Evolutionary conservation across 2,329 filamentous ascomycete genomes (phyloP).

Genomic region (Aspergillus puulaauensis): DNA sequence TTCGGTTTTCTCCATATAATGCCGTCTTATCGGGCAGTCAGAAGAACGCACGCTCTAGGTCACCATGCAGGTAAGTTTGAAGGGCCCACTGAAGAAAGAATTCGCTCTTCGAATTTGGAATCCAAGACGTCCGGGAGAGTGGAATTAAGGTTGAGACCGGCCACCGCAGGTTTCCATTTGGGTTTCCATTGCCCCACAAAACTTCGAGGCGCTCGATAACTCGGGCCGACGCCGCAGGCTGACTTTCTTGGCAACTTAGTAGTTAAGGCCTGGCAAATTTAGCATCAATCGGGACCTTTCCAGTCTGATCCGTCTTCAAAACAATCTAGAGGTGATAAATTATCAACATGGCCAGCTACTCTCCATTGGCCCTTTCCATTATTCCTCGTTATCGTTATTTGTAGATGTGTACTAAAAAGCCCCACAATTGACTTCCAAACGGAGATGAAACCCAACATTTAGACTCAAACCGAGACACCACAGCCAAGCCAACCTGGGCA

Average conservation of each 20-base stretch:
- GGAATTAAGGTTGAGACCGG: too few relatives aligned
- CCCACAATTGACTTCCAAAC: constrained; percentile 20
- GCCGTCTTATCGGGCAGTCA: not conserved
- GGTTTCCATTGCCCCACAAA: not conserved
- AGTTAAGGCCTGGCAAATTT: too few relatives aligned
- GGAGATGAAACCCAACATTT: constrained; percentile 25
- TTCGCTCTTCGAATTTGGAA: too few relatives aligned
- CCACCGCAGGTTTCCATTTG: too few relatives aligned
- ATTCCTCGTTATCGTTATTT: not conserved
- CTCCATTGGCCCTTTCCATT: not conserved
- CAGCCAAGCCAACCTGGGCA: constrained; percentile 25
- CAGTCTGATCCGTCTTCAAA: not conserved
- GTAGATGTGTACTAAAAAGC: constrained; percentile 7
- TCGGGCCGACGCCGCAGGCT: not conserved
- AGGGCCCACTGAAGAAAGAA: too few relatives aligned
- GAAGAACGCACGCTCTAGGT: not conserved
- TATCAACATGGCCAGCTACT: not conserved
- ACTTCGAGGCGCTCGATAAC: not conserved
- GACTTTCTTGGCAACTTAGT: not conserved
- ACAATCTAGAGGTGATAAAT: not conserved
- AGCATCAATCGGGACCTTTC: not conserved
- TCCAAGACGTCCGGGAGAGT: too few relatives aligned
- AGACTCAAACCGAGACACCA: constrained; percentile 25
- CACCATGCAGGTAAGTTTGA: not conserved
- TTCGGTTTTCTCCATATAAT: constrained; percentile 29